Conservation (phyloP, 2,329 filamentous ascomycete genomes). For the Fusarium sp. region DNA sequence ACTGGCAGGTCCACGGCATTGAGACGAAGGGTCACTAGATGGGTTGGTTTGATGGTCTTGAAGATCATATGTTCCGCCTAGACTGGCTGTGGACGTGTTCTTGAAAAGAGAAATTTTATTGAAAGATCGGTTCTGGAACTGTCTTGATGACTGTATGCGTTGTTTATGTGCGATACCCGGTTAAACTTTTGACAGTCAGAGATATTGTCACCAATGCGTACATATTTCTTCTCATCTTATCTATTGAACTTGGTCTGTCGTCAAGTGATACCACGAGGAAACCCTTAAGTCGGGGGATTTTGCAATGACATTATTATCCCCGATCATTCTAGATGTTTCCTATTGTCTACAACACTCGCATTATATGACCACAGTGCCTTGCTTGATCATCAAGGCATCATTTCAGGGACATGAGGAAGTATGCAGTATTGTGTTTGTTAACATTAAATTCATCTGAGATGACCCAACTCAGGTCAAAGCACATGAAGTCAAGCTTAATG, state of each 20-base stretch:
- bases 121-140: slow-evolving; percentile 15
- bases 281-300: neutral
- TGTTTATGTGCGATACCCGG: slow-evolving; percentile 39
- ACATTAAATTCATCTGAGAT: neutral
- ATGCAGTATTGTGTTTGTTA: neutral
- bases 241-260: neutral
- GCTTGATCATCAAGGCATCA: neutral
- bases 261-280: neutral
- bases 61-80: slow-evolving; percentile 8
- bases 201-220: slow-evolving; percentile 18
- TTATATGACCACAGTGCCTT: too few species aligned
- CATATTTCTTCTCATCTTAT: neutral
- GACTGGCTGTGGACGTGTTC: slow-evolving; percentile 4
- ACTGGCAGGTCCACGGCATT: slow-evolving; percentile 40
- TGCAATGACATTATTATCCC: neutral
- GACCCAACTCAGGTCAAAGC: neutral
- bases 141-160: slow-evolving; percentile 30
- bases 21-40: neutral
- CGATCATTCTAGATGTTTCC: neutral
- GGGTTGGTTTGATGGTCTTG: slow-evolving; percentile 15
- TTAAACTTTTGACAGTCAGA: slow-evolving; percentile 16
- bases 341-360: neutral
- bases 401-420: neutral
- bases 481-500: neutral
- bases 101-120: slow-evolving; percentile 1